Conservation (phyloP, 73 alveolate genomes). For the Stentor coeruleus region DNA sequence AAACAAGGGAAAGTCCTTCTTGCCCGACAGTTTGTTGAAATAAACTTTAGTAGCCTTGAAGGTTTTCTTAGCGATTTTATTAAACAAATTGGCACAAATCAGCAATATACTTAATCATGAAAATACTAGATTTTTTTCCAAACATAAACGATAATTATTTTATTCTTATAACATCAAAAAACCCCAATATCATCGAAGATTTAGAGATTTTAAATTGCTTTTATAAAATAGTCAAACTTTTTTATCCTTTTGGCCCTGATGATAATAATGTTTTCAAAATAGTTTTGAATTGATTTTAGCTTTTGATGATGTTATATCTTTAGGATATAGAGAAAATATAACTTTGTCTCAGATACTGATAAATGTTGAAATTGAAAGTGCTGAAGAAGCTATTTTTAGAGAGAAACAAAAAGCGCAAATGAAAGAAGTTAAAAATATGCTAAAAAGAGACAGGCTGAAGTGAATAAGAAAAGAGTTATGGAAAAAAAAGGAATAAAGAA, state of each 20-base stretch:
- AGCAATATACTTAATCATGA: constrained; percentile 94
- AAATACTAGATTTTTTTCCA: constrained; percentile 75
- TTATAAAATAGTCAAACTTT: constrained; percentile 53
- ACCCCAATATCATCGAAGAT: constrained; percentile 94
- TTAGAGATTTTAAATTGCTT: constrained; percentile 80
- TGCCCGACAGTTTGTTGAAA: constrained; percentile 87
- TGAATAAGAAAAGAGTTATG: constrained; percentile 38
- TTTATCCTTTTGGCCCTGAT: constrained; percentile 60
- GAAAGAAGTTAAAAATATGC: constrained; percentile 52
- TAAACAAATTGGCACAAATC: constrained; percentile 45
- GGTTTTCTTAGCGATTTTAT: constrained; percentile 59
- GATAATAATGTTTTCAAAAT: constrained; percentile 76
- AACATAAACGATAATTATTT: constrained; percentile 83
- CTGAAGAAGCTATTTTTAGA: constrained; percentile 85
- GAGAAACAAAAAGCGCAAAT: constrained; percentile 45
- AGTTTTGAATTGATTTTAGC: constrained; percentile 87
- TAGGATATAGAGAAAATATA: constrained; percentile 91
- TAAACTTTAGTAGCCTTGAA: constrained; percentile 80
- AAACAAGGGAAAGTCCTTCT: constrained; percentile 76
- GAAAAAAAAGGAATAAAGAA: constrained; percentile 9
- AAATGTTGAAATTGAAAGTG: constrained; percentile 90
- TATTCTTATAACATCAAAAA: constrained; percentile 84
- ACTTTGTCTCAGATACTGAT: constrained; percentile 81
- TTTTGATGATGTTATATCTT: constrained; percentile 90
- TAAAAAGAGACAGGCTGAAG: constrained; percentile 28